Evolutionary conservation across 2,329 filamentous ascomycete species (phyloP), one percentile per base, ranked within the genome.

Genomic region (Chaetothyriales sp.): DNA sequence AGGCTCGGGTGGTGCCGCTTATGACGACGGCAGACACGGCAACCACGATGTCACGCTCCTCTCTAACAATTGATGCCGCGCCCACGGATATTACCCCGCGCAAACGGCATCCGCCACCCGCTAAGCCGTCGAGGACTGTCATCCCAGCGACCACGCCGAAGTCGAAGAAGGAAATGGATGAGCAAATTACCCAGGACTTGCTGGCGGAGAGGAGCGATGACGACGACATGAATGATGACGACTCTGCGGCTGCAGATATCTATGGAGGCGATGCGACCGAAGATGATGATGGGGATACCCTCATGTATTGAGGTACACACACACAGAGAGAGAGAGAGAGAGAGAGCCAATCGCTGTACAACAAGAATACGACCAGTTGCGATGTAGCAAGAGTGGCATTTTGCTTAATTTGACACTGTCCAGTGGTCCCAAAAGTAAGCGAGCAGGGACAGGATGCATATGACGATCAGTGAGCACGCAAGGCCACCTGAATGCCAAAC

Each of bases 201-300:
- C 54, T 62, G 18, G 60, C 60, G 7, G 60, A 62, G 52, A 44
- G 59, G 22, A 62, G 60, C 33, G 58, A 58, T 37, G 59, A 60
- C 15, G 59, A 61, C 33, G 57, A 58, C 51, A 58, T 58, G 45
- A 47, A 54, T 28, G 59, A 58, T 22, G 59, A 56, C 4, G 55
- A 51, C n/a, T 54, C 54, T 19, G 54, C 55, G 10, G 51, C 51
- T n/a, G 58, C 59, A 6, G 55, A 53, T 20, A 57, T 49, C 7
- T 58, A 61, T 18, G 57, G 58, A 8, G 54, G 54, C 4, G 59
- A 51, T 43, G 45, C 22, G 47, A 51, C 33, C 8, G 56, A 54
- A 37, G 56, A 55, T 29, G 56, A 53, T 43, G 56, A 58, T 48
- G 46, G 56, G 43, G 54, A 58, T 22, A 54, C 33, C 10, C 15